Conservation (phyloP, 352 stramenopile genomes). For the Globisporangium rhizosaccharum region DNA sequence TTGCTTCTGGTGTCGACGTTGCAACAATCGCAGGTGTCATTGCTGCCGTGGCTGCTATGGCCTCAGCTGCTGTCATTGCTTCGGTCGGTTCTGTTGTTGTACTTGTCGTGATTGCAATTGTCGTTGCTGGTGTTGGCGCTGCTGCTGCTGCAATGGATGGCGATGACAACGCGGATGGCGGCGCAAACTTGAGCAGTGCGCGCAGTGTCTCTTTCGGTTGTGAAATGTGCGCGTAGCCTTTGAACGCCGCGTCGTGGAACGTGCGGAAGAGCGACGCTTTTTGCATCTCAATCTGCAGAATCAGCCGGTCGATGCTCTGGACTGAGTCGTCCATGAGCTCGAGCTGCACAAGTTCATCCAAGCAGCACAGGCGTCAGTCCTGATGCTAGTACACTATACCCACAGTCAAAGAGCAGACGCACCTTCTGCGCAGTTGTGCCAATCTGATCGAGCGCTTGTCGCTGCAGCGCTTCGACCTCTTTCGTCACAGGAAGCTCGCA, state of each 20-base stretch:
- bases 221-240: slow-evolving; percentile 57
- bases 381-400: background rate
- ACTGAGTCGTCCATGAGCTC: slow-evolving; percentile 60
- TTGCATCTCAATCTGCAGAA: slow-evolving; percentile 64
- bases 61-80: too few species aligned
- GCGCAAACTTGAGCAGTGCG: slow-evolving; percentile 36
- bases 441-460: slow-evolving; percentile 35
- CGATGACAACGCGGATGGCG: background rate
- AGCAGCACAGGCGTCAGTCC: background rate
- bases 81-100: too few species aligned
- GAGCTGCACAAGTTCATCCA: slow-evolving; percentile 24
- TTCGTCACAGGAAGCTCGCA: slow-evolving; percentile 43
- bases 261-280: slow-evolving; percentile 59
- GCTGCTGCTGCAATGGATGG: background rate
- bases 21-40: too few species aligned
- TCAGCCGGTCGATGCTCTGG: slow-evolving; percentile 51
- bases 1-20: background rate
- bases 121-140: background rate
- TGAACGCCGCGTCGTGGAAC: slow-evolving; percentile 76
- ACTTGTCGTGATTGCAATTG: too few species aligned
- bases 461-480: slow-evolving; percentile 41
- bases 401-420: background rate
- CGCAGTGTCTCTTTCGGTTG: slow-evolving; percentile 68
- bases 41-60: too few species aligned
- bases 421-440: slow-evolving; percentile 40